Evolutionary conservation across 306 rosid species (phyloP), one percentile per base, ranked within the genome.

Genomic region (Cicer bijugum): DNA sequence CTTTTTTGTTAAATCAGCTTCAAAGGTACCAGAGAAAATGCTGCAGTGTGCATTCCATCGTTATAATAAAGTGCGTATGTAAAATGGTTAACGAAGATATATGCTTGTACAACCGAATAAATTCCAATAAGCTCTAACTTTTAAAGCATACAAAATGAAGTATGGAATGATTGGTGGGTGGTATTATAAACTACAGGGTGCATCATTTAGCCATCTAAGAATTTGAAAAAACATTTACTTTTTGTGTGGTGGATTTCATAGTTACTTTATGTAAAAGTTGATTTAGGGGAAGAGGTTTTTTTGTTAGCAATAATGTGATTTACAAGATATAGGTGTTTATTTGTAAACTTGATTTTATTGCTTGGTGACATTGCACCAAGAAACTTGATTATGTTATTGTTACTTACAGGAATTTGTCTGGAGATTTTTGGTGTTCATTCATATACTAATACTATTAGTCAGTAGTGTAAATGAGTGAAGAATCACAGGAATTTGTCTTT

Each of bases 41-140:
- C 73, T 39, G 71, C 62, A 65, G 51, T 19, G 62, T 72, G 86
- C 82, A 78, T 85, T 71, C 63, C 66, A 55, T 68, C 39, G 37
- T 53, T 71, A 64, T 71, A 77, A 70, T 80, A 77, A 80, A 71
- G 80, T 79, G 83, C 81, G 72, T 66, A 39, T 75, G 55, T 72
- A 59, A 58, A 47, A 55, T 71, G 82, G 16, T 79, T 43, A 37
- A 69, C 48, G 77, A 81, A 72, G 44, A 80, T 39, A 67, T 69
- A 75, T 55, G 75, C 56, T 79, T 69, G 65, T 74, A 78, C 66
- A 12, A 78, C 73, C 77, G 53, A 60, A 71, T 76, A 61, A 56
- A 72, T 80, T 80, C 56, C 71, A 81, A 77, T 73, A 84, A 76
- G 76, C 81, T 58, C 74, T 20, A 69, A 23, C 38, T 57, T 64